Conservation (phyloP, 192 early-diverging fungal species). For the Backusella tarrabulga region DNA sequence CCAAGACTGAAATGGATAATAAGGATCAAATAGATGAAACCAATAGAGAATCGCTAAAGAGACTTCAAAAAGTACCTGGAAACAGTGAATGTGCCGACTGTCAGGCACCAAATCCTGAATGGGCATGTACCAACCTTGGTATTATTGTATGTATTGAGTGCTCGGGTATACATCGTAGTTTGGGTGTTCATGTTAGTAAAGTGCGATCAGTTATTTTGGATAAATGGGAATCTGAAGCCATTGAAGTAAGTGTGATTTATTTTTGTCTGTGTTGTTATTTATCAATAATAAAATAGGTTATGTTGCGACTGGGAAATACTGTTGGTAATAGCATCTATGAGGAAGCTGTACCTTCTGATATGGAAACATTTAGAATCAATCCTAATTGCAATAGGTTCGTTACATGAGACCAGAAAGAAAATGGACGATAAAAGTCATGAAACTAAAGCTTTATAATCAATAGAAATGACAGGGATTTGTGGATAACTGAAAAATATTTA, state of each 20-base stretch:
- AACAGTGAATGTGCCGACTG: slow-evolving; percentile 60
- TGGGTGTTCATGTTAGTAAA: slow-evolving; percentile 88
- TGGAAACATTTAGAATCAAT: slow-evolving; percentile 41
- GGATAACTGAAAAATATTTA: slow-evolving; percentile 70
- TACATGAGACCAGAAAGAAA: not conserved
- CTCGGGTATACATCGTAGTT: slow-evolving; percentile 88
- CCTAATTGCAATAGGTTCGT: slow-evolving; percentile 43
- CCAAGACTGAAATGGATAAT: slow-evolving; percentile 8
- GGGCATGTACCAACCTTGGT: slow-evolving; percentile 85
- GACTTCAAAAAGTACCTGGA: slow-evolving; percentile 46
- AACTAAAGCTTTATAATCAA: not conserved
- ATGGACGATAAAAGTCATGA: not conserved
- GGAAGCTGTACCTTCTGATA: slow-evolving; percentile 38
- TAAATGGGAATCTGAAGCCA: slow-evolving; percentile 79
- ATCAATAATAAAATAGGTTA: slow-evolving; percentile 44
- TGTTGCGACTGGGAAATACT: slow-evolving; percentile 80
- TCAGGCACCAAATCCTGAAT: slow-evolving; percentile 64
- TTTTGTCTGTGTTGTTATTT: not conserved
- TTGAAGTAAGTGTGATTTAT: slow-evolving; percentile 43
- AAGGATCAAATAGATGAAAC: slow-evolving; percentile 24
- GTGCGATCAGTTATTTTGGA: slow-evolving; percentile 82
- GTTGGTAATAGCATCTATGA: slow-evolving; percentile 65
- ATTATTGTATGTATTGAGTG: slow-evolving; percentile 84
- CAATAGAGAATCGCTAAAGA: slow-evolving; percentile 38
- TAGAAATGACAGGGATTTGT: slow-evolving; percentile 57